Percentiles rank a stretch among this genome's conserved stretches.
These are phyloP conservation scores for Cyanidium caldarium DNA, from an alignment of 23 red algal species.

Conservation along the genomic window DNA sequence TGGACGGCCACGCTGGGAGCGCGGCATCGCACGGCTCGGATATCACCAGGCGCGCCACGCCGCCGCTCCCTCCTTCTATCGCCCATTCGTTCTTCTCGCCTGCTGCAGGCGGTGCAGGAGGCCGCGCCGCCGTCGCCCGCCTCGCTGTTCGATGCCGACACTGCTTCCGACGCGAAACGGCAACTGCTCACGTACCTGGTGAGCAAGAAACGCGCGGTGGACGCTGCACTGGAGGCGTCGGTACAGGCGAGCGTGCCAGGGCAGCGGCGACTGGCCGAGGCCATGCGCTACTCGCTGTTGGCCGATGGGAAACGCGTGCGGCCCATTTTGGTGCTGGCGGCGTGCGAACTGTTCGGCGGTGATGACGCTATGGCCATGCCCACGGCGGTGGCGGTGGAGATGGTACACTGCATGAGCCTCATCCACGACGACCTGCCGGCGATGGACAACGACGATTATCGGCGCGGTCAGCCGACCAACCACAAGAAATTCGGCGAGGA, in stretches of 20 bases:
- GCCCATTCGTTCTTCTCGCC: no score
- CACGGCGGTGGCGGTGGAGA: constrained; percentile 78
- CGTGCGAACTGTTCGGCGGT: constrained; percentile 70
- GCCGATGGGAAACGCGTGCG: constrained; percentile 89
- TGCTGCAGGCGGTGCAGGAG: no score
- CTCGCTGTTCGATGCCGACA: no score
- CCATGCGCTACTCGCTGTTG: constrained; percentile 87
- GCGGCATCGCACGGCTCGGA: no score
- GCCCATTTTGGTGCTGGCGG: constrained; percentile 63
- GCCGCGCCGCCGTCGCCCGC: no score
- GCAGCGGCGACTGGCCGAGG: constrained; percentile 18
- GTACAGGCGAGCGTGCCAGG: constrained; percentile 14
- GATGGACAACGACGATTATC: constrained; percentile 94
- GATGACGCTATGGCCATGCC: constrained; percentile 39
- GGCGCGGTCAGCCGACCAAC: constrained; percentile 81
- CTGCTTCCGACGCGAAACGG: no score
- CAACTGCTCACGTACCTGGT: neutral
- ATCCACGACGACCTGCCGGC: constrained; percentile 95
- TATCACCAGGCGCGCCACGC: no score
- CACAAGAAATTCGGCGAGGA: constrained; percentile 94
- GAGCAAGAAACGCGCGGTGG: constrained; percentile 12
- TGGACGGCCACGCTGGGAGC: no score
- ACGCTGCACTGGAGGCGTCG: constrained; percentile 41
- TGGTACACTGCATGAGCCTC: constrained; percentile 98
- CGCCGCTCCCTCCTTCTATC: no score